Evolutionary conservation across 805 yeast species (phyloP).

Genomic region (Wickerhamomyces ciferrii): DNA sequence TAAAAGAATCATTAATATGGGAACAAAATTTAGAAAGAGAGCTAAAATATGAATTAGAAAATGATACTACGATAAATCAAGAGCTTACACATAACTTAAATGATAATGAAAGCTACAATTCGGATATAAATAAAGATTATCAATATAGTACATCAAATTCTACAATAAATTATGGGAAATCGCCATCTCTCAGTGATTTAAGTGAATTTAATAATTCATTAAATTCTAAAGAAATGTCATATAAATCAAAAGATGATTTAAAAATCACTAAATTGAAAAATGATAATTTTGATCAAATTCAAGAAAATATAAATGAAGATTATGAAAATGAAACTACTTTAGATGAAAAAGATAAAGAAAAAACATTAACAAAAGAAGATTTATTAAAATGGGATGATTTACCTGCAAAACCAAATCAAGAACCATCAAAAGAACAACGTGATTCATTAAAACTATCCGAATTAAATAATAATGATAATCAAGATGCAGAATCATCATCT

Average conservation of each 20-base stretch:
- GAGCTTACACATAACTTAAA: not conserved
- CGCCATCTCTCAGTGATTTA: constrained; percentile 22
- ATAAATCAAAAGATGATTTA: constrained; percentile 7
- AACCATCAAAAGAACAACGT: not conserved
- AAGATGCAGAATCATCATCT: constrained; percentile 16
- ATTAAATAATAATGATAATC: constrained; percentile 2
- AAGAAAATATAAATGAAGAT: constrained; percentile 13
- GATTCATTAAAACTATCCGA: not conserved
- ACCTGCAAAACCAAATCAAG: not conserved
- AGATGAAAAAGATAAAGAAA: not conserved
- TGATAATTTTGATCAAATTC: not conserved
- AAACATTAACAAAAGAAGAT: constrained; percentile 12
- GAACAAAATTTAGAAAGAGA: constrained; percentile 15
- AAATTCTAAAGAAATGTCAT: constrained; percentile 3
- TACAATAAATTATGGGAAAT: constrained; percentile 18
- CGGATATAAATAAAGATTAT: constrained; percentile 8
- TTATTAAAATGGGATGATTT: constrained; percentile 15
- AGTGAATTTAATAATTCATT: constrained; percentile 17
- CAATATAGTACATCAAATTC: constrained; percentile 23
- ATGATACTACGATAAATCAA: not conserved
- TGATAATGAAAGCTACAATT: constrained; percentile 11
- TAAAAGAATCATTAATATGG: constrained; percentile 43
- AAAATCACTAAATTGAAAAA: constrained; percentile 9
- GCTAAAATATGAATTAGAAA: not conserved
- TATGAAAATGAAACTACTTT: constrained; percentile 1